Percentiles rank a stretch among this genome's conserved stretches.
Conservation (phyloP, 2,329 filamentous ascomycete genomes). For the Trichoderma sp. region DNA sequence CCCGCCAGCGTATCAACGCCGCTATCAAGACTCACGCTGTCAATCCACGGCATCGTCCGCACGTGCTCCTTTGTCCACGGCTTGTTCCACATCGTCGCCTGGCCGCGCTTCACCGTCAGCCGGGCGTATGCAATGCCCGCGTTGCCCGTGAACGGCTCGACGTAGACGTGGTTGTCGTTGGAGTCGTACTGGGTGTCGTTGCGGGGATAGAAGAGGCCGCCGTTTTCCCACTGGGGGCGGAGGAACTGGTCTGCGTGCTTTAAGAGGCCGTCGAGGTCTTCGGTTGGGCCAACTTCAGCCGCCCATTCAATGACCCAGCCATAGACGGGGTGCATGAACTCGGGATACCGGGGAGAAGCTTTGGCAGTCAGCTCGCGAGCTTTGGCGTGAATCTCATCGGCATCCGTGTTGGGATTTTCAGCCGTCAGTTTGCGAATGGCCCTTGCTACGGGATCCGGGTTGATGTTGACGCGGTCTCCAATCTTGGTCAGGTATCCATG, state of each 20-base stretch:
- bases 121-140: background rate
- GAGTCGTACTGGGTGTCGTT: background rate
- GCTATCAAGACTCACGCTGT: background rate
- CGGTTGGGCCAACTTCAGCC: background rate
- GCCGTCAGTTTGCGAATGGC: background rate
- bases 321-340: background rate
- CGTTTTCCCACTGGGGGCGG: background rate
- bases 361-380: background rate
- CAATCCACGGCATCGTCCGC: background rate
- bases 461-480: background rate
- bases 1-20: background rate
- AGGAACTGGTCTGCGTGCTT: background rate
- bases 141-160: background rate
- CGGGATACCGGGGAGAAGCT: background rate
- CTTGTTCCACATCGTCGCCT: background rate
- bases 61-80: background rate
- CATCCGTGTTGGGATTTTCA: background rate
- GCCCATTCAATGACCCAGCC: background rate
- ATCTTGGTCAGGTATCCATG: background rate
- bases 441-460: background rate
- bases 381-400: background rate
- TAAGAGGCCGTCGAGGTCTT: background rate
- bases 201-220: background rate
- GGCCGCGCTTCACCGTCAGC: background rate
- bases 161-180: background rate